These are phyloP conservation scores for Ceratocystis papillata DNA, from an alignment of 2,329 filamentous ascomycete genomes.

Conservation along the genomic window DNA sequence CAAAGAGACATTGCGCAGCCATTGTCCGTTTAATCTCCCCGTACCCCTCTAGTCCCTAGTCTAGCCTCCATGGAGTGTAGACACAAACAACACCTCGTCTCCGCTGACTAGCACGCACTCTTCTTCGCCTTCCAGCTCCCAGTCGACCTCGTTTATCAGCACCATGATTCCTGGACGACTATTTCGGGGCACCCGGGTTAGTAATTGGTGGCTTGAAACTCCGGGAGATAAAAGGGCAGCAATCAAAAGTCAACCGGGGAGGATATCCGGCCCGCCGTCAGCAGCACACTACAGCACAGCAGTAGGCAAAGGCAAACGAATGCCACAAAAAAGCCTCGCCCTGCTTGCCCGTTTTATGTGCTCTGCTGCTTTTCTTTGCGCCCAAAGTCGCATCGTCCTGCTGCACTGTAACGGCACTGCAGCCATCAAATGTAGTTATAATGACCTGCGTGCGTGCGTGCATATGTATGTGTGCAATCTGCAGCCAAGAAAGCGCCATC, in stretches of 20 bases:
- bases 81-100: constrained; percentile 92
- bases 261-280: constrained; percentile 5
- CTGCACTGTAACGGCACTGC: background rate
- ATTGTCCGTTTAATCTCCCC: background rate
- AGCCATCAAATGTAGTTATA: background rate
- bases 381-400: background rate
- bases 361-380: background rate
- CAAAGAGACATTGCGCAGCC: no score
- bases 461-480: background rate
- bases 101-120: constrained; percentile 69
- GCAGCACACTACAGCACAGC: background rate
- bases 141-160: constrained; percentile 94
- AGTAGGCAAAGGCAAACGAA: background rate
- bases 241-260: background rate
- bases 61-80: constrained; percentile 86
- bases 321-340: background rate
- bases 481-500: background rate
- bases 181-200: constrained; percentile 27
- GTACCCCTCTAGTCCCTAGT: constrained; percentile 13
- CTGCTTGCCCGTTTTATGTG: background rate
- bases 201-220: constrained; percentile 21
- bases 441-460: background rate
- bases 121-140: constrained; percentile 94
- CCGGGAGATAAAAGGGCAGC: background rate
- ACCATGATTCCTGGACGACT: constrained; percentile 93